Evolutionary conservation across 1,284 basidiomycete genomes (phyloP).

Genomic region (Microbotryum silenes-acaulis): DNA sequence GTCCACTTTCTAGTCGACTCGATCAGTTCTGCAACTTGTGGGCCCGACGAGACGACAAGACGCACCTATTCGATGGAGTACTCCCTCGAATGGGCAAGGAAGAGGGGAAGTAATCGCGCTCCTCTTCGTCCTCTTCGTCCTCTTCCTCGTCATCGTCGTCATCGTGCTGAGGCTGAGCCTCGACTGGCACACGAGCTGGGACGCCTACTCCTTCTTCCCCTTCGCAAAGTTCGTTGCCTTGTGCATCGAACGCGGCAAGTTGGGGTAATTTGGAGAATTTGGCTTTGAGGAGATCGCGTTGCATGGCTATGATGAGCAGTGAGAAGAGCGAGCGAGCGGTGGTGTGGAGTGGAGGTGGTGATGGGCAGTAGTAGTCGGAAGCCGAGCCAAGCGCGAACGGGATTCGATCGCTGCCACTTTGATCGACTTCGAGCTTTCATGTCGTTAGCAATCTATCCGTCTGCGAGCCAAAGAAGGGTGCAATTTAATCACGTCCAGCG

Average conservation of each 20-base stretch:
- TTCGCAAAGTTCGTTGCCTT: no score
- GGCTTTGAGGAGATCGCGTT: slow-evolving; percentile 47
- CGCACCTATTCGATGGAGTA: neutral
- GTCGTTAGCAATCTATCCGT: no score
- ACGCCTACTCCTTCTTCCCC: no score
- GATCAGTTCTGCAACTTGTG: neutral
- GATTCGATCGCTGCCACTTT: no score
- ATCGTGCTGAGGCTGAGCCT: slow-evolving; percentile 48
- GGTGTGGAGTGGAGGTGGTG: no score
- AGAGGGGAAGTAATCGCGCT: slow-evolving; percentile 28
- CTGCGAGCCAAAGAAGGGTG: no score
- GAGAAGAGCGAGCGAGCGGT: no score
- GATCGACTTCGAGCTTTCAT: no score
- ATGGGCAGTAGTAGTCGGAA: no score
- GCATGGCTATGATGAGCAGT: slow-evolving; percentile 6
- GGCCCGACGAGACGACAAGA: neutral
- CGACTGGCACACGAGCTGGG: slow-evolving; percentile 6
- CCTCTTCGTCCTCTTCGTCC: slow-evolving; percentile 45
- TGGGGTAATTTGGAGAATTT: slow-evolving; percentile 59
- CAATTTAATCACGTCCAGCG: no score
- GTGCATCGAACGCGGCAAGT: slow-evolving; percentile 41
- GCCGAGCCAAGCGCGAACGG: no score
- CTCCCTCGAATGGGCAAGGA: neutral
- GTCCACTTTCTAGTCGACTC: no score
- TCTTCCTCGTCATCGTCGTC: slow-evolving; percentile 49